Percentiles rank a stretch among this genome's conserved stretches.
phyloP scores from a whole-genome alignment of 371 early-diverging fungal genomes.

The Cladochytrium tenue region DNA sequence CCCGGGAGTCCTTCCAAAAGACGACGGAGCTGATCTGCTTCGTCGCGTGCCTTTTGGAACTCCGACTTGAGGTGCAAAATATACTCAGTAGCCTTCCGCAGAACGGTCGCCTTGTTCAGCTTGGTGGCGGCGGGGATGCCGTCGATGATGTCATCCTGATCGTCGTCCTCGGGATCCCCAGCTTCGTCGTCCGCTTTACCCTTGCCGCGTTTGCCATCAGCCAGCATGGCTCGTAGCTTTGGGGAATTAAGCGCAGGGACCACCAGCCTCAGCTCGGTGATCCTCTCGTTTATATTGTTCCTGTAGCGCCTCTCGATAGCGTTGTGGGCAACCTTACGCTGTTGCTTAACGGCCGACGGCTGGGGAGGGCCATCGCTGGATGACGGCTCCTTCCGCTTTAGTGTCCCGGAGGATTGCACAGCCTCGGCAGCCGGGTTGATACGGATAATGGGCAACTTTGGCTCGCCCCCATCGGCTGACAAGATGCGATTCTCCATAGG shows the following conservation, averaged over 20 bases:
- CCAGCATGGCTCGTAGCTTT: conserved; percentile 24
- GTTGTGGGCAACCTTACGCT: conserved; percentile 90
- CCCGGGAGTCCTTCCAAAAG: conserved; percentile 7
- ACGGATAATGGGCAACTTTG: too few species aligned
- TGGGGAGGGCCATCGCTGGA: neutral
- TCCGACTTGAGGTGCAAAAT: conserved; percentile 62
- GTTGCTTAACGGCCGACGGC: conserved; percentile 45
- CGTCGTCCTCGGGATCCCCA: conserved; percentile 52
- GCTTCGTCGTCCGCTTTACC: conserved; percentile 25
- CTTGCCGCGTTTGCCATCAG: conserved; percentile 6
- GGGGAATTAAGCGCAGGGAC: conserved; percentile 81
- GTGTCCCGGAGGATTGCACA: neutral
- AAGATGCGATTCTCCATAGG: neutral
- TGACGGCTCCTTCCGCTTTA: neutral
- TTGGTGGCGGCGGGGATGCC: conserved; percentile 55
- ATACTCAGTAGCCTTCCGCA: conserved; percentile 87
- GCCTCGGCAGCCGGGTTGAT: too few species aligned
- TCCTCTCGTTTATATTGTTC: conserved; percentile 92
- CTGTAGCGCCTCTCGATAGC: conserved; percentile 92
- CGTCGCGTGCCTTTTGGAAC: conserved; percentile 8
- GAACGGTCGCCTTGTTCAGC: conserved; percentile 87
- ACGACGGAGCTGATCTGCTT: conserved; percentile 6
- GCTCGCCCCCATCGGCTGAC: neutral
- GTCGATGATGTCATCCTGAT: conserved; percentile 53
- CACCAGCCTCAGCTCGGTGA: conserved; percentile 76